Conservation (phyloP, 495 filamentous ascomycete genomes). For the Tuber melanosporum region DNA sequence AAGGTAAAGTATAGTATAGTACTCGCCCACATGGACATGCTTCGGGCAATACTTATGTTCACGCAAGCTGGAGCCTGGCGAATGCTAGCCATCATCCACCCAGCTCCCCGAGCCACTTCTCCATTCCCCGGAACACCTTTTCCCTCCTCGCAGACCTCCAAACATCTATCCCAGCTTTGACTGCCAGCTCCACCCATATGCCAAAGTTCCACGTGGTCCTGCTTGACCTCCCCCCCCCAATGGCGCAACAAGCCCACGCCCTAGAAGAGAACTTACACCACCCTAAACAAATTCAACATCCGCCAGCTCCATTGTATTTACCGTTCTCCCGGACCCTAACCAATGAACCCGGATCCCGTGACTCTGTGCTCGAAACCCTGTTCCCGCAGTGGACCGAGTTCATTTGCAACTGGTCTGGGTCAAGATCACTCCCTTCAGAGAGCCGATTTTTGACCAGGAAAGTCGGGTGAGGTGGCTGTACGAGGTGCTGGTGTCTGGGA, state of each 20-base stretch:
- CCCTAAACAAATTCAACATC: constrained; percentile 44
- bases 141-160: constrained; percentile 46
- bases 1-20: background rate
- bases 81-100: constrained; percentile 29
- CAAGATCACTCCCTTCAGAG: too few species aligned
- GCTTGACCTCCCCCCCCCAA: constrained; percentile 64
- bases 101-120: constrained; percentile 41
- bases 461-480: too few species aligned
- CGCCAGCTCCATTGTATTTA: constrained; percentile 50
- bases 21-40: constrained; percentile 21
- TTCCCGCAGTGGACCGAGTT: too few species aligned
- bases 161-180: constrained; percentile 21
- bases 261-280: constrained; percentile 60
- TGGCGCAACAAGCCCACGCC: constrained; percentile 86
- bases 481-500: too few species aligned
- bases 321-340: constrained; percentile 46
- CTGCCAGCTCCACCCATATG: constrained; percentile 28
- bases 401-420: too few species aligned
- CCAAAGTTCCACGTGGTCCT: constrained; percentile 68
- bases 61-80: constrained; percentile 43
- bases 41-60: constrained; percentile 36
- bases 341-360: too few species aligned
- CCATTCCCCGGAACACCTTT: constrained; percentile 50
- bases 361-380: too few species aligned
- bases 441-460: too few species aligned